Conservation (phyloP, 331 rosid species). For the Quercus phellos region DNA sequence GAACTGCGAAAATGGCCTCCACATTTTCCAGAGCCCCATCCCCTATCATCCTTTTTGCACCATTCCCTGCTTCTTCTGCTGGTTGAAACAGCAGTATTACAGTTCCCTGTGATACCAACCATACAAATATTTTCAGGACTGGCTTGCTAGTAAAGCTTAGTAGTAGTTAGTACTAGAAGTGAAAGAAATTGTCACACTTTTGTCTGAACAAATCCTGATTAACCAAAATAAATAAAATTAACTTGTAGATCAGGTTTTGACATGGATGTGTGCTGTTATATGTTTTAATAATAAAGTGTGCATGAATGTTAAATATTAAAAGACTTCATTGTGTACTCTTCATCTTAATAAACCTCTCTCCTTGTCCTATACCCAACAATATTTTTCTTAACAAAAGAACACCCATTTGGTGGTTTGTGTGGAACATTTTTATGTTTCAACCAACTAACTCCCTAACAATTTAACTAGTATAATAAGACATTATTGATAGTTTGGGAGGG, state of each 20-base stretch:
- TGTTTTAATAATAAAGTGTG: too few relatives aligned
- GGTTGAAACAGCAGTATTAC: conserved; percentile 88
- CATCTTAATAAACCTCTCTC: neutral
- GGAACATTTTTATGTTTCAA: neutral
- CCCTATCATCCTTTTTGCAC: conserved; percentile 89
- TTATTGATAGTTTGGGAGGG: neutral
- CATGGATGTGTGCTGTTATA: neutral
- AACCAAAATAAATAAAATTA: too few relatives aligned
- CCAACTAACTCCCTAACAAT: neutral
- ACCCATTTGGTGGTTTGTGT: neutral
- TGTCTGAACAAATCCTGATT: too few relatives aligned
- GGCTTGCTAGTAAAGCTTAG: neutral
- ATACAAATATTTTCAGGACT: neutral
- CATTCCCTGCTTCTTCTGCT: conserved; percentile 98
- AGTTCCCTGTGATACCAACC: conserved; percentile 55
- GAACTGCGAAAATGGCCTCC: conserved; percentile 89
- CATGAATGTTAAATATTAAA: neutral
- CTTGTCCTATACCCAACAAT: neutral
- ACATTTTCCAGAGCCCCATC: conserved; percentile 81
- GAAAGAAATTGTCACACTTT: too few relatives aligned
- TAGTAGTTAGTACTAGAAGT: too few relatives aligned
- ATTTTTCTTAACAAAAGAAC: neutral
- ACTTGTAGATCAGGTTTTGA: neutral
- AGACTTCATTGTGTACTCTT: neutral
- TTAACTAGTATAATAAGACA: neutral